phyloP scores from a whole-genome alignment of 2,329 filamentous ascomycete species.

The Stagonosporopsis rhizophila region DNA sequence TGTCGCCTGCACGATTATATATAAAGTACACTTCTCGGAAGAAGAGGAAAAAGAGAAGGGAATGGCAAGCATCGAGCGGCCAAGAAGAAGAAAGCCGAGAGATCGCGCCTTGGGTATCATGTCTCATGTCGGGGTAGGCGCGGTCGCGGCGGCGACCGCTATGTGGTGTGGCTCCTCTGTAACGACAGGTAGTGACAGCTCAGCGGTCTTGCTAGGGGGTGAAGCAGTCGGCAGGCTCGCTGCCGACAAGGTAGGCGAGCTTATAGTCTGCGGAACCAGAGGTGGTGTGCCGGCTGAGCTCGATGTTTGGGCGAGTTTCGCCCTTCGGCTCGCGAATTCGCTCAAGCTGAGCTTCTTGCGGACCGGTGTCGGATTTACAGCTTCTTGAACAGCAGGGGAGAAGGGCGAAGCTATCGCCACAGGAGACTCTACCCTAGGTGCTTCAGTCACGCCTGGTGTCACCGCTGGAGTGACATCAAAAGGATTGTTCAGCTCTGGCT shows the following conservation, averaged over 20 bases:
- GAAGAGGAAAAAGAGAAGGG: conserved; percentile 21
- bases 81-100: conserved; percentile 27
- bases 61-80: conserved; percentile 28
- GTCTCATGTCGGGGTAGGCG: conserved; percentile 29
- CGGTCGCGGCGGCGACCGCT: conserved; percentile 9
- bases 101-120: conserved; percentile 33
- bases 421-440: conserved; percentile 41
- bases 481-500: conserved; percentile 32
- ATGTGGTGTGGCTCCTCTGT: conserved; percentile 35
- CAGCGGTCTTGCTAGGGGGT: conserved; percentile 36
- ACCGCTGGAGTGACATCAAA: conserved; percentile 24
- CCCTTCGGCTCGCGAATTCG: conserved; percentile 57
- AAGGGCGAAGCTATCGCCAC: conserved; percentile 39
- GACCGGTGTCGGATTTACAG: conserved; percentile 51
- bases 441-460: conserved; percentile 37
- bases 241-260: conserved; percentile 43
- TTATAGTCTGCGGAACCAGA: conserved; percentile 34
- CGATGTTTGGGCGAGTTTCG: conserved; percentile 45
- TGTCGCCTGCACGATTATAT: conserved; percentile 37
- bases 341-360: conserved; percentile 61
- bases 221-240: conserved; percentile 42
- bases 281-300: conserved; percentile 33
- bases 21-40: conserved; percentile 43
- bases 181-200: conserved; percentile 36
- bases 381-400: conserved; percentile 51